phyloP scores from a whole-genome alignment of 345 rosid species.

The Brassica nigra region DNA sequence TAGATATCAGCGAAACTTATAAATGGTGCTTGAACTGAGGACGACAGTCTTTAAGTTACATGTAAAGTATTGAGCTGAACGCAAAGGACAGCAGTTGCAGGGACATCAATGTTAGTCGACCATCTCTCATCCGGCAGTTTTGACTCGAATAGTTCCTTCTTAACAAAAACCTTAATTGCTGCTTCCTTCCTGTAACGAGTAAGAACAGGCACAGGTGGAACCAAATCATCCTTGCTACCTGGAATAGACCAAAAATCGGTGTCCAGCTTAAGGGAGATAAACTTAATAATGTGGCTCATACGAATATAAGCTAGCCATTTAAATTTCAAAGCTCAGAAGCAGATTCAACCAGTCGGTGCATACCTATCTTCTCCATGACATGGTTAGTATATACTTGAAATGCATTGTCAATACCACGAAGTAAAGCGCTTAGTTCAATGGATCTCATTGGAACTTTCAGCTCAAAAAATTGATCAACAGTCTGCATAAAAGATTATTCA shows the following conservation, averaged over 20 bases:
- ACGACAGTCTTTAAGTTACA: slow-evolving; percentile 55
- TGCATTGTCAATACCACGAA: slow-evolving; percentile 89
- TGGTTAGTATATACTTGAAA: slow-evolving; percentile 88
- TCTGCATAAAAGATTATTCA: slow-evolving; percentile 58
- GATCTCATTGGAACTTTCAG: slow-evolving; percentile 90
- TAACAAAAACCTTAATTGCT: slow-evolving; percentile 90
- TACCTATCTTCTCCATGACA: slow-evolving; percentile 80
- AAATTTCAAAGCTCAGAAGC: slow-evolving; percentile 18
- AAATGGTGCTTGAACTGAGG: slow-evolving; percentile 26
- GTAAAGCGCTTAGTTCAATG: slow-evolving; percentile 66
- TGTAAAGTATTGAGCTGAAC: slow-evolving; percentile 89
- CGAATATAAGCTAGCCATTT: not conserved
- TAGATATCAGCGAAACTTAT: slow-evolving; percentile 6
- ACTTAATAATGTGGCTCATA: slow-evolving; percentile 17
- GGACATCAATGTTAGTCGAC: slow-evolving; percentile 62
- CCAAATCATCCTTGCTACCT: slow-evolving; percentile 88
- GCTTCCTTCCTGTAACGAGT: slow-evolving; percentile 87
- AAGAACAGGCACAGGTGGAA: slow-evolving; percentile 94
- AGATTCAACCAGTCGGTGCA: slow-evolving; percentile 32
- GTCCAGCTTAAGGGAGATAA: slow-evolving; percentile 6
- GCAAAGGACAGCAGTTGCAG: slow-evolving; percentile 68
- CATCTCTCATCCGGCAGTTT: slow-evolving; percentile 71
- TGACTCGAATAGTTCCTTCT: slow-evolving; percentile 90
- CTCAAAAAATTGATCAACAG: slow-evolving; percentile 92
- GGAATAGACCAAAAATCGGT: slow-evolving; percentile 31